Conservation (phyloP, 1,139 yeast genomes). For the Arxiozyma heterogenica region DNA sequence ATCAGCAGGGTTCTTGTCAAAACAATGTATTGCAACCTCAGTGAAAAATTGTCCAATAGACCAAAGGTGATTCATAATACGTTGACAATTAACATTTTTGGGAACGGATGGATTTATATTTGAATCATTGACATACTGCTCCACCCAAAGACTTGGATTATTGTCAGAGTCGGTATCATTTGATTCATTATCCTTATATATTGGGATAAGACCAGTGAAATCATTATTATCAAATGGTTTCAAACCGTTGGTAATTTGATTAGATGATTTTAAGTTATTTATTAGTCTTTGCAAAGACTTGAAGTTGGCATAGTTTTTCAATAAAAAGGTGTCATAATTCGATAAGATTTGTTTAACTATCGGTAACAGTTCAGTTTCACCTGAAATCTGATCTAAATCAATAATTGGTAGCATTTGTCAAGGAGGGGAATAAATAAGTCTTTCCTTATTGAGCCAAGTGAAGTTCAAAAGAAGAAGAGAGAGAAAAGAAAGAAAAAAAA, state of each 20-base stretch:
- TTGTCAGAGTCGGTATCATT: too few species aligned
- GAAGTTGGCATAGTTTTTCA: slow-evolving; percentile 26
- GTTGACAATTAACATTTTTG: not conserved
- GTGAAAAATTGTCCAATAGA: slow-evolving; percentile 13
- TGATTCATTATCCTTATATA: not conserved
- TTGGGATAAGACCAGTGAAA: slow-evolving; percentile 20
- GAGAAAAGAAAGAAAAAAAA: too few species aligned
- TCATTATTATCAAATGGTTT: slow-evolving; percentile 22
- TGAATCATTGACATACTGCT: slow-evolving; percentile 24
- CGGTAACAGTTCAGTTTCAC: slow-evolving; percentile 20
- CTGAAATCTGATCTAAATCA: slow-evolving; percentile 20
- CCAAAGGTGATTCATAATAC: slow-evolving; percentile 8
- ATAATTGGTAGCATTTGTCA: slow-evolving; percentile 14
- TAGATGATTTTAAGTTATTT: not conserved
- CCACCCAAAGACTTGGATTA: slow-evolving; percentile 9
- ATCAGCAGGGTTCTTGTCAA: slow-evolving; percentile 1
- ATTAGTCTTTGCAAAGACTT: slow-evolving; percentile 9
- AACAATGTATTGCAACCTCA: slow-evolving; percentile 14
- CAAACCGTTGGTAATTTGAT: not conserved
- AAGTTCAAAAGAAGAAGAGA: too few species aligned
- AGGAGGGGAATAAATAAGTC: too few species aligned
- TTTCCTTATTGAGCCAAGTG: too few species aligned
- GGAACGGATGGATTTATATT: slow-evolving; percentile 10
- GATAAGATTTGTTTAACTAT: slow-evolving; percentile 17
- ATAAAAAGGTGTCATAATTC: slow-evolving; percentile 21